phyloP scores from a whole-genome alignment of 2,329 filamentous ascomycete genomes.

The Akanthomyces uredinophilus region DNA sequence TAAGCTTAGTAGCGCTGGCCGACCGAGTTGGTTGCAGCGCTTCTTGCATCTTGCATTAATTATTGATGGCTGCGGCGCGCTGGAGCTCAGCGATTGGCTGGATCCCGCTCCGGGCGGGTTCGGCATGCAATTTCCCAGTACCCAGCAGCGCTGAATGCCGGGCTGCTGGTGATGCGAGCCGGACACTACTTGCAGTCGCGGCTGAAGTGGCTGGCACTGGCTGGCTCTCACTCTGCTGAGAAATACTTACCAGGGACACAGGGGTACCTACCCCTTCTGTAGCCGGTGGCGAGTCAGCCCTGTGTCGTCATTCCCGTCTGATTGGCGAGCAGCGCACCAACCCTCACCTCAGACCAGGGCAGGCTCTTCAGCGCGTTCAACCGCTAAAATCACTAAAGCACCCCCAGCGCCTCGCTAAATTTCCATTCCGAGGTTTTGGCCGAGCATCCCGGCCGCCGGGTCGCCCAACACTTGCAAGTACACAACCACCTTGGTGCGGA shows the following conservation, averaged over 20 bases:
- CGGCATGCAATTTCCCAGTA: not conserved
- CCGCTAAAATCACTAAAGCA: not conserved
- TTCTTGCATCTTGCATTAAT: not conserved
- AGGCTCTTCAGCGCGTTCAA: not conserved
- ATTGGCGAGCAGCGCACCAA: not conserved
- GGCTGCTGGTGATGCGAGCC: too few species aligned
- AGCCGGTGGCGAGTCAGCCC: not conserved
- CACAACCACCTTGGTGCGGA: too few species aligned
- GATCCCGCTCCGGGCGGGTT: not conserved
- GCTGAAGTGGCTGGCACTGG: too few species aligned
- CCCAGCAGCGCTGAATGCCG: not conserved
- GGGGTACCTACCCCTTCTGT: not conserved
- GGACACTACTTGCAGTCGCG: too few species aligned
- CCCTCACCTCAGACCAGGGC: too few species aligned
- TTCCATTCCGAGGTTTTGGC: not conserved
- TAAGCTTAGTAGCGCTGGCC: not conserved
- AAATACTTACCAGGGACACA: too few species aligned
- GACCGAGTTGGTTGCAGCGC: not conserved
- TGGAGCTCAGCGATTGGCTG: not conserved
- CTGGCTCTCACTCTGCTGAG: too few species aligned
- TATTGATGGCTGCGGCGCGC: not conserved
- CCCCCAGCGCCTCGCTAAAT: not conserved
- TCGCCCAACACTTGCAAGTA: too few species aligned
- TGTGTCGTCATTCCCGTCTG: not conserved
- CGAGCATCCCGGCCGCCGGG: too few species aligned